Evolutionary conservation across 441 rosid genomes (phyloP).

Genomic region (Pelargonium exstipulatum): DNA sequence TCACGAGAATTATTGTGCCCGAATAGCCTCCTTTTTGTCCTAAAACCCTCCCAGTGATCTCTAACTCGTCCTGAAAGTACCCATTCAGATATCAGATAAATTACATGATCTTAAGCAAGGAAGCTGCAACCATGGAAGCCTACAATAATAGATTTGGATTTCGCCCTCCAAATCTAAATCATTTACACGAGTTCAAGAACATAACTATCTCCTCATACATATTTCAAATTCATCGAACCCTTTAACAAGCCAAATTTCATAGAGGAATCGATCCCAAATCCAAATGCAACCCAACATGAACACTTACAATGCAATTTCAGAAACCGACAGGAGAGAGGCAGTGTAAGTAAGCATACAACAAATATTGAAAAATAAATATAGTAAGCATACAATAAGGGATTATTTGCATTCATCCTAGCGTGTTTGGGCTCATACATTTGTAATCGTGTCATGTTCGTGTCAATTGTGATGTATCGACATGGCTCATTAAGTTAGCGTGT

Average conservation of each 20-base stretch:
- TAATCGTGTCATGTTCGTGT: too few species aligned
- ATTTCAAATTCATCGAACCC: not conserved
- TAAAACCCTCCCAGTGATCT: conserved; percentile 56
- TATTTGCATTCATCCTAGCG: not conserved
- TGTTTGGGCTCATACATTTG: too few species aligned
- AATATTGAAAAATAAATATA: too few species aligned
- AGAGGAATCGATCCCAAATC: too few species aligned
- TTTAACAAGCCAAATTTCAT: not conserved
- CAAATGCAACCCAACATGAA: not conserved
- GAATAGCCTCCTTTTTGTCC: conserved; percentile 61
- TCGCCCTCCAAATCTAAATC: not conserved
- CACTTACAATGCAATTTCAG: not conserved
- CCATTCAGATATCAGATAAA: not conserved
- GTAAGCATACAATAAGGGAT: not conserved
- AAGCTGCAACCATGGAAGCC: not conserved
- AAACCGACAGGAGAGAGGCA: not conserved
- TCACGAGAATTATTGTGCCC: conserved; percentile 58
- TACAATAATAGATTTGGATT: not conserved
- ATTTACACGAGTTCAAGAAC: not conserved
- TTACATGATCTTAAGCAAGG: not conserved
- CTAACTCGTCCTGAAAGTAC: conserved; percentile 59
- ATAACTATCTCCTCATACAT: not conserved
- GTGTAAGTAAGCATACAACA: not conserved
- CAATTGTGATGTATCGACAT: too few species aligned
- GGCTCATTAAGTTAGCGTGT: too few species aligned